These are phyloP conservation scores for Malus hybrid DNA, from an alignment of 331 rosid species.

Conservation along the genomic window DNA sequence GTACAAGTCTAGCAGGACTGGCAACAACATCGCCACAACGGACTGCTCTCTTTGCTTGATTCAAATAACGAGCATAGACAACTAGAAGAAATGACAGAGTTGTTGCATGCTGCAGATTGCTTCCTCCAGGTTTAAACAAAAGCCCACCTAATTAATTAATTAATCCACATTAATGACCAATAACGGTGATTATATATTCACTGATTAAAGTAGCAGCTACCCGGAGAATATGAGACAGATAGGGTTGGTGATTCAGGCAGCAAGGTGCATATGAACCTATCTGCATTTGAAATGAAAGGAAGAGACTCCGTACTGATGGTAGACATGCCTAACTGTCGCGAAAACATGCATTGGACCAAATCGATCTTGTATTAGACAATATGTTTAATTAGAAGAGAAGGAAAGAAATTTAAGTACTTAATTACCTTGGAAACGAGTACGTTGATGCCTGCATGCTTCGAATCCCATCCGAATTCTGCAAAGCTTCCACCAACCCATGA, in stretches of 20 bases:
- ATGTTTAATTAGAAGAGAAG: neutral
- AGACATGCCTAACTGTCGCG: conserved; percentile 24
- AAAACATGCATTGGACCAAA: neutral
- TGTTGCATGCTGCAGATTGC: conserved; percentile 30
- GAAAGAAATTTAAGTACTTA: neutral
- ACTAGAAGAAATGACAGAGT: conserved; percentile 21
- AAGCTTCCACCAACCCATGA: conserved; percentile 12
- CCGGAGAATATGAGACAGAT: conserved; percentile 50
- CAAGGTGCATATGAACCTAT: conserved; percentile 44
- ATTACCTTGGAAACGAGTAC: conserved; percentile 51
- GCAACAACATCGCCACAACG: conserved; percentile 12
- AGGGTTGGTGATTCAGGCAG: conserved; percentile 53
- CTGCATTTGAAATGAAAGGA: conserved; percentile 39
- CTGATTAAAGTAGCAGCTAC: conserved; percentile 1
- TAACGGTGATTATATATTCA: neutral
- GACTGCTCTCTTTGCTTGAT: neutral
- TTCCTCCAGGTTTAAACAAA: conserved; percentile 26
- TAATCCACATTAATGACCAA: neutral
- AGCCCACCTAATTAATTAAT: conserved; percentile 17
- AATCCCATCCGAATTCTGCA: conserved; percentile 70
- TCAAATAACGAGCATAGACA: conserved; percentile 13
- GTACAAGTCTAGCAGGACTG: conserved; percentile 10
- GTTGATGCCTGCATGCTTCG: conserved; percentile 55
- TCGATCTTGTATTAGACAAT: neutral
- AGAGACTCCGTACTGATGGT: neutral